A percentile compares a stretch with the other conserved stretches of the same genome.
These are phyloP conservation scores for Candida loeiensis DNA, from an alignment of 805 yeast species.

Conservation along the genomic window DNA sequence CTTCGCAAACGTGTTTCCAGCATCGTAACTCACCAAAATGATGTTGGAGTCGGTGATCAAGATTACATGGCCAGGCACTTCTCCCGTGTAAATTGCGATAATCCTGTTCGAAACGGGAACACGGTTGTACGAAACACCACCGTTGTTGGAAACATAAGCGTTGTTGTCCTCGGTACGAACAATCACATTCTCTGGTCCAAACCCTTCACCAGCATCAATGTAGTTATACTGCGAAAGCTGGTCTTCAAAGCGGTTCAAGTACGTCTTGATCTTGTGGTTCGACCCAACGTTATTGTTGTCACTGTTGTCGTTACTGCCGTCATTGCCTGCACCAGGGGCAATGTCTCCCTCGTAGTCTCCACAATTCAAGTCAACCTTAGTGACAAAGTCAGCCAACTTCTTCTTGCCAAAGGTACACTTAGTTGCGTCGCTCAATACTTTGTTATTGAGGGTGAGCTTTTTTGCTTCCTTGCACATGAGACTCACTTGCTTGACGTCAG, in stretches of 20 bases:
- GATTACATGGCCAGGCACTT: constrained; percentile 53
- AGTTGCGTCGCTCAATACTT: constrained; percentile 42
- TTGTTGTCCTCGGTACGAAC: constrained; percentile 50
- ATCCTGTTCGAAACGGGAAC: constrained; percentile 42
- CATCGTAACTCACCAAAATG: constrained; percentile 60
- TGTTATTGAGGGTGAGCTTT: constrained; percentile 33
- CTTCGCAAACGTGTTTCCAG: constrained; percentile 56
- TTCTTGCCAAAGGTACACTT: constrained; percentile 34
- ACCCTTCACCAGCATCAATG: constrained; percentile 46
- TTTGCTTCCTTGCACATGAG: constrained; percentile 23
- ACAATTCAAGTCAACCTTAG: constrained; percentile 34
- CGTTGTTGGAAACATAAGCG: constrained; percentile 67
- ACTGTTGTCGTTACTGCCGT: constrained; percentile 8
- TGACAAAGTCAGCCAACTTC: constrained; percentile 19
- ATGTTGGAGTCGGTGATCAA: constrained; percentile 47
- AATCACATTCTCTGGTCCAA: constrained; percentile 45
- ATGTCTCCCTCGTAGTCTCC: constrained; percentile 17
- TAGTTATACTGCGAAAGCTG: constrained; percentile 54
- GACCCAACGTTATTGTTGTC: constrained; percentile 11
- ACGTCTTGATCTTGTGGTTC: constrained; percentile 31
- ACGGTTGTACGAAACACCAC: constrained; percentile 50
- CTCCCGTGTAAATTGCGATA: constrained; percentile 57
- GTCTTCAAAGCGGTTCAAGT: constrained; percentile 48
- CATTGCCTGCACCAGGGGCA: constrained; percentile 10
- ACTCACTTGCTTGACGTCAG: constrained; percentile 24